Conservation (phyloP, 1,284 basidiomycete genomes). For the Amylostereum areolatum region DNA sequence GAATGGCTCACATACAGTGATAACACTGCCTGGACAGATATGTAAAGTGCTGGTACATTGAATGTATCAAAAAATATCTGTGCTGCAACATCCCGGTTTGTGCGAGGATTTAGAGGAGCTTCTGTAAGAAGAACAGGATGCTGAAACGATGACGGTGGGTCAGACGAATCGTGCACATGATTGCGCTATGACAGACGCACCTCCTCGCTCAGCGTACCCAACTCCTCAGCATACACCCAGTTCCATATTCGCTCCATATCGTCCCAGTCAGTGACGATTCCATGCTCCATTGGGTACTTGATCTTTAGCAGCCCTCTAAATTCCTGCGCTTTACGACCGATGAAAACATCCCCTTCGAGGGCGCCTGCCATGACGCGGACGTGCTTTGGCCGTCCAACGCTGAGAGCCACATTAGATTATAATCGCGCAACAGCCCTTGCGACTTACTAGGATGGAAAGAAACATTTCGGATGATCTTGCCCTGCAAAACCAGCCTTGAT, state of each 20-base stretch:
- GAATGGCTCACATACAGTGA: conserved; percentile 63
- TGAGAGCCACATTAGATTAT: conserved; percentile 27
- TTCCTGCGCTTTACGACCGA: conserved; percentile 90
- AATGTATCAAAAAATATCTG: conserved; percentile 99
- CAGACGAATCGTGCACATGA: conserved; percentile 4
- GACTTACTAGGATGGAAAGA: conserved; percentile 95
- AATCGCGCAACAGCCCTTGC: conserved; percentile 27
- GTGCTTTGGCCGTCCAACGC: conserved; percentile 94
- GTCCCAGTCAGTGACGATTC: conserved; percentile 94
- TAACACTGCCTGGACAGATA: conserved; percentile 95
- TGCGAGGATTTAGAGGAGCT: conserved; percentile 91
- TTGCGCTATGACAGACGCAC: conserved; percentile 37
- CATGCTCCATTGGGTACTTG: conserved; percentile 97
- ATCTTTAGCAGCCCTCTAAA: conserved; percentile 92
- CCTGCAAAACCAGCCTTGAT: conserved; percentile 98
- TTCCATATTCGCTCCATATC: conserved; percentile 99
- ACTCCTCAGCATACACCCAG: conserved; percentile 93
- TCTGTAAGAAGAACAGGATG: conserved; percentile 95
- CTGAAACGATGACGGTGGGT: conserved; percentile 33
- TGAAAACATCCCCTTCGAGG: conserved; percentile 89
- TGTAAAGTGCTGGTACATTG: conserved; percentile 98
- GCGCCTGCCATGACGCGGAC: conserved; percentile 95
- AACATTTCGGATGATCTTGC: conserved; percentile 96
- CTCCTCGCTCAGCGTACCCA: conserved; percentile 94
- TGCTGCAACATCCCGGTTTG: conserved; percentile 91